These are phyloP conservation scores for Candida odintsovae DNA, from an alignment of 805 yeast species.

Conservation along the genomic window DNA sequence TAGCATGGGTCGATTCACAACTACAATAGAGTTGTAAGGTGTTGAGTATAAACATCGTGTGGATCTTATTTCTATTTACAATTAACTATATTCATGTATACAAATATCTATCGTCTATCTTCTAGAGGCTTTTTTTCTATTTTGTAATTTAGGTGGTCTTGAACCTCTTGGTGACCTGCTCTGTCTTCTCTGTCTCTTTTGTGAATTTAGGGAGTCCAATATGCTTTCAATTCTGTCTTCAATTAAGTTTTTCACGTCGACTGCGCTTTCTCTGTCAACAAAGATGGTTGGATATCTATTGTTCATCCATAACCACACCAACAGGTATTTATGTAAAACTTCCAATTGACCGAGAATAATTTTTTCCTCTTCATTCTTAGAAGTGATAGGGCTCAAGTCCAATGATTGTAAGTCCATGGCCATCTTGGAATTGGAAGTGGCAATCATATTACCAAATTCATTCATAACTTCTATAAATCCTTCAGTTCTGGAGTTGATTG, in stretches of 20 bases:
- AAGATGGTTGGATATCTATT: constrained; percentile 82
- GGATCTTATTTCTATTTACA: neutral
- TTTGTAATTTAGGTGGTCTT: neutral
- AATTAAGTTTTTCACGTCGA: constrained; percentile 59
- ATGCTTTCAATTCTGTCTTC: constrained; percentile 44
- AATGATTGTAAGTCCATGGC: constrained; percentile 43
- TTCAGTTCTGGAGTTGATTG: constrained; percentile 39
- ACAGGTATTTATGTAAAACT: constrained; percentile 58
- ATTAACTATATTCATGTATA: neutral
- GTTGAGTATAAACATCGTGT: too few relatives aligned
- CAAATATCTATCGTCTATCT: neutral
- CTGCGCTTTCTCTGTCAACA: constrained; percentile 70
- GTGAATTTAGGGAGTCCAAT: constrained; percentile 12
- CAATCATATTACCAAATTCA: constrained; percentile 39
- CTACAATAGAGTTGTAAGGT: neutral
- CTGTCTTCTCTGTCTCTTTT: constrained; percentile 3
- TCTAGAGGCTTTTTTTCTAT: neutral
- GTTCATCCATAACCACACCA: constrained; percentile 77
- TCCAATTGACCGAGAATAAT: constrained; percentile 37
- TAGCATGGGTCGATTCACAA: constrained; percentile 6
- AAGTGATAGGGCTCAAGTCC: constrained; percentile 5
- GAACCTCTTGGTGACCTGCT: neutral
- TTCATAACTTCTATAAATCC: constrained; percentile 43
- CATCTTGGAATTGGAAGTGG: constrained; percentile 40
- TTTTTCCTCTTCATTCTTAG: neutral